Evolutionary conservation across 2,329 filamentous ascomycete species (phyloP).

Genomic region (Cercospora brassicicola): DNA sequence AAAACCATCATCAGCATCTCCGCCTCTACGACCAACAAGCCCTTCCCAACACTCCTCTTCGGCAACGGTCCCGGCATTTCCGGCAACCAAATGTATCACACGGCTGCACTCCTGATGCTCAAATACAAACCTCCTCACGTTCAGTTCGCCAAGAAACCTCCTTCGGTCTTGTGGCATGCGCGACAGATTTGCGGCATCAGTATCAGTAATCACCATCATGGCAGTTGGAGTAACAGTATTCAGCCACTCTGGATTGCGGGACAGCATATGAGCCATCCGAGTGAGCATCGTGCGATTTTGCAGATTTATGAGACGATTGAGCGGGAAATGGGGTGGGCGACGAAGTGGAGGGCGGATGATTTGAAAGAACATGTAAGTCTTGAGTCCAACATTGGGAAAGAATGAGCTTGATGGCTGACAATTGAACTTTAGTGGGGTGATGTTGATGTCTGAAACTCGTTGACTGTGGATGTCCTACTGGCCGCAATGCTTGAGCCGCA

Average conservation of each 20-base stretch:
- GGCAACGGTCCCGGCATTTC: constrained; percentile 48
- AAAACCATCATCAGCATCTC: constrained; percentile 40
- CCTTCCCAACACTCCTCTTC: constrained; percentile 49
- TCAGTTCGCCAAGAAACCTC: constrained; percentile 36
- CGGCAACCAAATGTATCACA: constrained; percentile 59
- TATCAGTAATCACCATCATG: constrained; percentile 48
- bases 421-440: constrained; percentile 46
- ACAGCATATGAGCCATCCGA: constrained; percentile 49
- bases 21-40: constrained; percentile 16
- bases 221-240: constrained; percentile 49
- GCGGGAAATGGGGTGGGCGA: constrained; percentile 55
- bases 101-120: constrained; percentile 55
- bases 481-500: neutral
- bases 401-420: neutral
- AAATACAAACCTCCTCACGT: constrained; percentile 49
- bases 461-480: neutral
- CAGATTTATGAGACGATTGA: constrained; percentile 53
- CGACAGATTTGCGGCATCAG: constrained; percentile 51
- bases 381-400: neutral
- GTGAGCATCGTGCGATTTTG: constrained; percentile 50
- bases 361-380: constrained; percentile 45
- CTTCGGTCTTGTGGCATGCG: constrained; percentile 51
- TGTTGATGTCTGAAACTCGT: neutral
- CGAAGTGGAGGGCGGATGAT: constrained; percentile 56
- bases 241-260: constrained; percentile 53